Base-by-base conservation (phyloP, 257 asterid species). In the Verbena officinalis region DNA sequence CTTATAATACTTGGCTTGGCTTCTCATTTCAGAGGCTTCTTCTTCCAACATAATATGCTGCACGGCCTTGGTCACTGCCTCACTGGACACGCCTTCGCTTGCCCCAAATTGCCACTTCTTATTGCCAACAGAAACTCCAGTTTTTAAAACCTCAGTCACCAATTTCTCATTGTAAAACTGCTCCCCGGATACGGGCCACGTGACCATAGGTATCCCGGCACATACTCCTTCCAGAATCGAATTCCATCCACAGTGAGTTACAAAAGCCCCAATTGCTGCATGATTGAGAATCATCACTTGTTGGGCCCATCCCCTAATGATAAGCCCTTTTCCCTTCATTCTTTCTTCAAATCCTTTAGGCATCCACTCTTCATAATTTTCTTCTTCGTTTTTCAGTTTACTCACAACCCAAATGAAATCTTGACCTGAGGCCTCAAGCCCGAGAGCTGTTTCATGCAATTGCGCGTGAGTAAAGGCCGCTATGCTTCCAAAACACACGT, bases 171-270 rank as follows among this genome's bases (percentile, higher is more conserved):
- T 81, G 22, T 5, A 64, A 57, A 81, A 81, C 15, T 84, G 87
- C 31, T 84, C 91, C 0, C 82, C 86, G 30, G 68, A 77, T 3
- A 77, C 6, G 0, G 91, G 91, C 91, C 87, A 84, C 0, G 91
- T 75, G 16, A 77, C 85, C 82, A 81, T 55, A 0, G 82, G 84
- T 59, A 84, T 67, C 1, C 87, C 88, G 0, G 74, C 73, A 5
- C 68, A 77, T 9, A 84, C 63, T 1, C 81, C 86, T 64, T 84
- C 87, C 20, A 44, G 9, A n/a, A 21, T 44, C 22, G 51, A 44
- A 15, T 44, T 44, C 51, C 51, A 44, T n/a, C 91, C 91, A 17
- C 91, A 81, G 15, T 81, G 88, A 0, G 84, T 84, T 15, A 84
- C 69, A 21, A 81, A 84, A 3, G 72, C 80, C 5, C 83, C 91